Conservation (phyloP, 371 early-diverging fungal species). For the Batkoa obscura region DNA sequence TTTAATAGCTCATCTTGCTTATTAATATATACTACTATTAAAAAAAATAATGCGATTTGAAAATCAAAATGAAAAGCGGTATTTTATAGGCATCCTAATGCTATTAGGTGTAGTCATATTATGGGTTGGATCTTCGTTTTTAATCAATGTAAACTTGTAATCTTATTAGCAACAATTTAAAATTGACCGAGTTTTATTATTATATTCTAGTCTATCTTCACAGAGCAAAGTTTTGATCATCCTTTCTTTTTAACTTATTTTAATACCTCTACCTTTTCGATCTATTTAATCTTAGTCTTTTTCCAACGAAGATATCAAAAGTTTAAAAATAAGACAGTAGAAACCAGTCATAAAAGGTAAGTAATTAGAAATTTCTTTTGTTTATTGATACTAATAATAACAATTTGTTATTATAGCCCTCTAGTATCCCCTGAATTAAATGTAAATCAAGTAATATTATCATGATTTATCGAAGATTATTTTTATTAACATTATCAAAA, state of each 20-base stretch:
- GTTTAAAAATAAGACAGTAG: not conserved
- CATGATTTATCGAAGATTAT: too few relatives aligned
- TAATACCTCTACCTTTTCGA: constrained; percentile 56
- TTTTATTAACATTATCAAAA: too few relatives aligned
- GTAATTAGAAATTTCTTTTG: not conserved
- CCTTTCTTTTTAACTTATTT: constrained; percentile 64
- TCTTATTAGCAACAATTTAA: not conserved
- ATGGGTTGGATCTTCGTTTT: constrained; percentile 69
- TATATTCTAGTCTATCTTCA: constrained; percentile 6
- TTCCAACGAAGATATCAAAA: constrained; percentile 3
- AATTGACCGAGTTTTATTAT: not conserved
- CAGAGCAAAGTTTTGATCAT: constrained; percentile 26
- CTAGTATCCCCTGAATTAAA: too few relatives aligned
- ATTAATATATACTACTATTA: too few relatives aligned
- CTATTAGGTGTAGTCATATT: constrained; percentile 52
- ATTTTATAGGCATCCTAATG: constrained; percentile 33
- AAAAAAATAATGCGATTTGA: too few relatives aligned
- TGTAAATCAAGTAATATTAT: too few relatives aligned
- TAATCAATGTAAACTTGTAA: constrained; percentile 39
- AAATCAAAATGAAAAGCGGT: too few relatives aligned
- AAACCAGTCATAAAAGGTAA: not conserved
- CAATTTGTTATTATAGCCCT: too few relatives aligned
- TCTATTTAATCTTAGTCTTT: constrained; percentile 31
- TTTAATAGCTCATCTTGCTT: too few relatives aligned
- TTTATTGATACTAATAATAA: not conserved